These are phyloP conservation scores for Suhomyces prunicola DNA, from an alignment of 805 yeast species.

Conservation along the genomic window DNA sequence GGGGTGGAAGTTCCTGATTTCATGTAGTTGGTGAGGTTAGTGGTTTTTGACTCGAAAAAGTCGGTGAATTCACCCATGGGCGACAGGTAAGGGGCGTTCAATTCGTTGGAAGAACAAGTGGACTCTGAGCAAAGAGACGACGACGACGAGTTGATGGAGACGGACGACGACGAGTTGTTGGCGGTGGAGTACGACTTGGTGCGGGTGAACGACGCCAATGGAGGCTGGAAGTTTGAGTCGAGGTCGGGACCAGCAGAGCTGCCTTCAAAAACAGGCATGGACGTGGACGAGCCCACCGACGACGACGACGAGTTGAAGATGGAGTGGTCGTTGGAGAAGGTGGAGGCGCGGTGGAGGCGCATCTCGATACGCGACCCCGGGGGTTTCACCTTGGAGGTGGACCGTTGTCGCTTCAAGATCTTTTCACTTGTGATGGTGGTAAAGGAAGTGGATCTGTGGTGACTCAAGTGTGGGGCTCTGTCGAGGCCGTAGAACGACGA, in stretches of 20 bases:
- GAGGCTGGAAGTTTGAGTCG: slow-evolving; percentile 27
- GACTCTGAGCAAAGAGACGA: slow-evolving; percentile 28
- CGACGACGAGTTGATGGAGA: slow-evolving; percentile 28
- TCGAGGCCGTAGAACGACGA: slow-evolving; percentile 11
- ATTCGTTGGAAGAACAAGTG: slow-evolving; percentile 28
- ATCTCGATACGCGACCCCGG: slow-evolving; percentile 7
- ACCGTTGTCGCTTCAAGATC: slow-evolving; percentile 31
- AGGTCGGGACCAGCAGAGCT: slow-evolving; percentile 1
- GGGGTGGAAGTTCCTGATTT: slow-evolving; percentile 2
- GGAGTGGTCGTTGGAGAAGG: slow-evolving; percentile 22
- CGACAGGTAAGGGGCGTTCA: slow-evolving; percentile 23
- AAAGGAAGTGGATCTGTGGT: slow-evolving; percentile 26
- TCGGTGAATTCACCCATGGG: slow-evolving; percentile 25
- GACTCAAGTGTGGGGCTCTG: slow-evolving; percentile 22
- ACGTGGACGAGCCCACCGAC: slow-evolving; percentile 5
- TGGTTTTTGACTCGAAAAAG: slow-evolving; percentile 18
- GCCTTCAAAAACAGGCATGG: slow-evolving; percentile 2
- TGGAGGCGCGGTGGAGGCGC: slow-evolving; percentile 22
- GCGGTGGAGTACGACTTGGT: slow-evolving; percentile 16
- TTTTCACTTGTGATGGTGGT: slow-evolving; percentile 30
- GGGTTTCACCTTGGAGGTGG: slow-evolving; percentile 11
- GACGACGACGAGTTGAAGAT: slow-evolving; percentile 10
- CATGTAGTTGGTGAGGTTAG: slow-evolving; percentile 6
- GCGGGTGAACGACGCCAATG: slow-evolving; percentile 22
- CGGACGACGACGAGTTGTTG: slow-evolving; percentile 19